phyloP scores from a whole-genome alignment of 768 basidiomycete species.

The Hirschioporus abietinus region DNA sequence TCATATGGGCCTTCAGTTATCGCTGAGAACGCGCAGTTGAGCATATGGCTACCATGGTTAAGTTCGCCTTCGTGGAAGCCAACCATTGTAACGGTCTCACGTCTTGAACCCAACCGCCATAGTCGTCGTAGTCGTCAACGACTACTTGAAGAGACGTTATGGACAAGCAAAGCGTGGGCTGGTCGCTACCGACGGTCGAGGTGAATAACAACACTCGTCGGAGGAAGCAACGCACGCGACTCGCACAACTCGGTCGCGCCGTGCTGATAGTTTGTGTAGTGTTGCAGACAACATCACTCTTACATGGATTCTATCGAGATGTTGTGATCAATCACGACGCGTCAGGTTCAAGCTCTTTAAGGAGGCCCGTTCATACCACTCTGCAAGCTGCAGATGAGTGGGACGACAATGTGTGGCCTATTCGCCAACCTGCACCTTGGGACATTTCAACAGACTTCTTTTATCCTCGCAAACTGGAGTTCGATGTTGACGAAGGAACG shows the following conservation, averaged over 20 bases:
- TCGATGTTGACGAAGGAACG: conserved; percentile 68
- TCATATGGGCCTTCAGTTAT: too few species aligned
- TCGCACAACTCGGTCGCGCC: background rate
- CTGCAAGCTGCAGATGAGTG: conserved; percentile 31
- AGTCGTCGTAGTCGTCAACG: too few species aligned
- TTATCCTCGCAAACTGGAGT: conserved; percentile 60
- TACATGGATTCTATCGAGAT: background rate
- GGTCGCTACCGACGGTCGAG: background rate
- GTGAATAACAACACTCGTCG: background rate
- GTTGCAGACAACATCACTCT: background rate
- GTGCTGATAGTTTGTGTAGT: background rate
- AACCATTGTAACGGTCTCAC: background rate
- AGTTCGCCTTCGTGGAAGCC: too few species aligned
- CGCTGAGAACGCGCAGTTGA: too few species aligned
- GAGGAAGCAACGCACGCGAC: background rate
- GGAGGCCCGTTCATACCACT: background rate
- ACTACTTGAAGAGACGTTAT: background rate
- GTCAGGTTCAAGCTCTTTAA: background rate
- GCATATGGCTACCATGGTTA: too few species aligned
- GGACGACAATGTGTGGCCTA: conserved; percentile 55
- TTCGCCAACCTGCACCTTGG: conserved; percentile 50
- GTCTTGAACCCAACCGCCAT: background rate
- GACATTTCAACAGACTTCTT: conserved; percentile 74
- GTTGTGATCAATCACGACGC: background rate
- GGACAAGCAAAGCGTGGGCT: background rate